phyloP scores from a whole-genome alignment of 1,139 yeast species.

The Petasospora fabianii region DNA sequence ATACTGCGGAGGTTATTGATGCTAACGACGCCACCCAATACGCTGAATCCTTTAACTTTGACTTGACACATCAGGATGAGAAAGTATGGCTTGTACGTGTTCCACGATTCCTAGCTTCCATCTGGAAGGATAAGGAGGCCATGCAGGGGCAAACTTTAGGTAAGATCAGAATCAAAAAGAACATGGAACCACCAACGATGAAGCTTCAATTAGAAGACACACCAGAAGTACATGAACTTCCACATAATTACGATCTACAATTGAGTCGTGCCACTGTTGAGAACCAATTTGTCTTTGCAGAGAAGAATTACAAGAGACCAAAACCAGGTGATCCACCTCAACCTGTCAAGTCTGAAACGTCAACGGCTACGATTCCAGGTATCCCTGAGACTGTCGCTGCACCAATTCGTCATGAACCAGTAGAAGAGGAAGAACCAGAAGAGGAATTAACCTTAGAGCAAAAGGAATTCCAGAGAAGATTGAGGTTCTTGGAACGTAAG shows the following conservation, averaged over 20 bases:
- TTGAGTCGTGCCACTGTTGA: conserved; percentile 75
- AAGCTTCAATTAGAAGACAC: conserved; percentile 53
- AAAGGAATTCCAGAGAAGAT: conserved; percentile 12
- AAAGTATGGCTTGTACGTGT: conserved; percentile 91
- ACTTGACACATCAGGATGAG: conserved; percentile 48
- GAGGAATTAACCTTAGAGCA: conserved; percentile 9
- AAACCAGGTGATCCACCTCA: not conserved
- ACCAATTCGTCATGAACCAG: too few relatives aligned
- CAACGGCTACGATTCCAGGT: too few relatives aligned
- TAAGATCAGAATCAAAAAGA: conserved; percentile 65
- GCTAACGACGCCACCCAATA: conserved; percentile 38
- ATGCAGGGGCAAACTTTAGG: conserved; percentile 78
- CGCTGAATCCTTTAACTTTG: conserved; percentile 58
- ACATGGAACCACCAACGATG: conserved; percentile 38
- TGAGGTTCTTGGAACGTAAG: conserved; percentile 27
- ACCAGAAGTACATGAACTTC: conserved; percentile 50
- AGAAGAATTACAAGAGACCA: conserved; percentile 59
- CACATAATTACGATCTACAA: conserved; percentile 79
- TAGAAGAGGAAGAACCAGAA: conserved; percentile 4
- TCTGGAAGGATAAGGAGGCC: conserved; percentile 66
- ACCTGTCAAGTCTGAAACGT: not conserved
- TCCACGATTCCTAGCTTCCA: conserved; percentile 81
- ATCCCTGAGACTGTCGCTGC: too few relatives aligned
- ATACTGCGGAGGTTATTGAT: conserved; percentile 39
- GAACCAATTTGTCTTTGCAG: conserved; percentile 88